Evolutionary conservation across 345 rosid species (phyloP), one percentile per base, ranked within the genome.

Genomic region (Camelina neglecta): DNA sequence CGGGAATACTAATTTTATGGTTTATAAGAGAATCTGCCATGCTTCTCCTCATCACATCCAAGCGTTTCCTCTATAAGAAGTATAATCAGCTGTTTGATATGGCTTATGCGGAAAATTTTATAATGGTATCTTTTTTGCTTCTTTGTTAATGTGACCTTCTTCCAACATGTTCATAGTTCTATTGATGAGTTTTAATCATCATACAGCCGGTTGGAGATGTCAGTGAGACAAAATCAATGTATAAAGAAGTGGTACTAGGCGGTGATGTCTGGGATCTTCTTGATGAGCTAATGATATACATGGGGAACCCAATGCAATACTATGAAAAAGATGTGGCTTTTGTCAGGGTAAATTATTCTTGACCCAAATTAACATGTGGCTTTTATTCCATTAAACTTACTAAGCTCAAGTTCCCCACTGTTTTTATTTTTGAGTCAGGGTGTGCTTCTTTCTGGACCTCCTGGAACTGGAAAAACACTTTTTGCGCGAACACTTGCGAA

Each of bases 191-290:
- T 45, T 56, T 44, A 31, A 72, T 69, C 35, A 71, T 75, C 68
- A 63, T 82, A 75, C 87, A 94, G 98, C 97, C 97, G 55, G 95
- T 92, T 84, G 97, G 97, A 77, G 85, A 89, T 82, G 90, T 81
- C 70, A 87, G 95, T 67, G 91, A 92, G 83, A 89, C 90, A 65
- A 94, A 90, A 84, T 87, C 96, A 15, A 94, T 82, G 97, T 79
- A 87, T 75, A 90, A 92, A 79, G 98, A 94, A 80, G 98, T 94
- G 56, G 95, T 92, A 59, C 83, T 94, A 66, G 98, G 98, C 18
- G 98, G 97, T 72, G 98, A 94, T 86, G 96, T 92, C 51, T 94
- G 98, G 98, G 96, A 90, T 86, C 93, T 94, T 73, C 93, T 94
- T 39, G 97, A 94, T 84, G 98, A 94, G 75, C 84, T 94, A 72